Evolutionary conservation across 768 basidiomycete species (phyloP), one percentile per base, ranked within the genome.

Genomic region (Termitomyces sp.): DNA sequence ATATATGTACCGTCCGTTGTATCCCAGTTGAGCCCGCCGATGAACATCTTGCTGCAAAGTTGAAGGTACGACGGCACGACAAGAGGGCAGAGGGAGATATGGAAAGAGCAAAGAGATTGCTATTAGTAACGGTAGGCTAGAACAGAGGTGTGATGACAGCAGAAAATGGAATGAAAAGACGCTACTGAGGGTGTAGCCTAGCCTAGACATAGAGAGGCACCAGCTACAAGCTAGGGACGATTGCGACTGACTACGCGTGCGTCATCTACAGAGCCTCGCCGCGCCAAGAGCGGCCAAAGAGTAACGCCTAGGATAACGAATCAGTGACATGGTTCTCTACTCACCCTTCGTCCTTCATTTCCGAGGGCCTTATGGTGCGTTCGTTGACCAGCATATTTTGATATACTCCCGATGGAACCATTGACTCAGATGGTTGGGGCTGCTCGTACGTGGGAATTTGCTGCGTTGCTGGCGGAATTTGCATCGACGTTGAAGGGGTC

Each of bases 1-100:
- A 68, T 66, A 63, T 73, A 76, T 75, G 58, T 83, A 99, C 97
- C 96, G 81, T 98, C 97, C 70, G 93, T 96, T 65, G 97, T 98
- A 74, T 98, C 96, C 97, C 97, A 99, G 76, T 98, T 97, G 61
- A 99, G 80, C 61, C 97, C 97, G 59, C 97, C 97, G 68, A 99
- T 95, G 74, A 99, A 99, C 97, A 99, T 99, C 81, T 99, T 99
- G 74, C 97, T 98, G 79, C 71, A 60, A 39, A 36, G 25, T 47
- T 59, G 60, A 54, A 62, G 29, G 43, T 52, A 56, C 39, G 50
- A 52, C 10, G 50, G 32, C 42, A 60, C 56, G 61, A 50, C 62
- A 66, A 50, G 62, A 55, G 53, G 44, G 57, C 58, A 66, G 57
- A 61, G 67, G 67, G 72, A 52, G 63, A 75, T 75, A 70, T 69